Evolutionary conservation across 164 flowering plant species (phyloP).

Genomic region (Vitis cinerea): DNA sequence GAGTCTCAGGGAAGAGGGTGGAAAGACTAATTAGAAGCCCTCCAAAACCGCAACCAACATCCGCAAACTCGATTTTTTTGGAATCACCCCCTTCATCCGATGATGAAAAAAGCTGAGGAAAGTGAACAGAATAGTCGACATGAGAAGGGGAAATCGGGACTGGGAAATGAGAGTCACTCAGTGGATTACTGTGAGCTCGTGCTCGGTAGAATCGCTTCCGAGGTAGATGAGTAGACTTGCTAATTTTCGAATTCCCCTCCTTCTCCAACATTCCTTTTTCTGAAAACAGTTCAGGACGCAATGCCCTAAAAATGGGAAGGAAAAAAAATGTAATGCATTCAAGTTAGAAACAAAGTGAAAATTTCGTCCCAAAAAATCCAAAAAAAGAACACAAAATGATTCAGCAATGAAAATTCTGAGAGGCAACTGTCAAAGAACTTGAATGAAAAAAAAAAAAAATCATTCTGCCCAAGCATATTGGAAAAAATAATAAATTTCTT

Average conservation of each 20-base stretch:
- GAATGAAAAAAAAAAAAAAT: too few species aligned
- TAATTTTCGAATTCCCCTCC: slow-evolving; percentile 32
- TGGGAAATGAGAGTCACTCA: slow-evolving; percentile 94
- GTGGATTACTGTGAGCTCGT: slow-evolving; percentile 92
- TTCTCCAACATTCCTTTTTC: slow-evolving; percentile 33
- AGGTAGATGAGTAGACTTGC: slow-evolving; percentile 67
- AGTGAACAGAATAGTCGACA: slow-evolving; percentile 66
- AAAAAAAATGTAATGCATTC: too few species aligned
- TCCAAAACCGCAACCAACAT: slow-evolving; percentile 95
- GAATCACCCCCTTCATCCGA: slow-evolving; percentile 20
- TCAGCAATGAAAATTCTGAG: too few species aligned
- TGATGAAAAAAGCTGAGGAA: slow-evolving; percentile 51
- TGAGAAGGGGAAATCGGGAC: slow-evolving; percentile 70
- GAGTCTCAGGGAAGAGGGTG: slow-evolving; percentile 70
- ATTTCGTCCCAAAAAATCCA: too few species aligned
- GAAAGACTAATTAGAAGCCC: slow-evolving; percentile 80
- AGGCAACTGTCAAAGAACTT: too few species aligned
- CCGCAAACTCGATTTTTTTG: slow-evolving; percentile 71
- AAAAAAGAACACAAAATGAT: too few species aligned
- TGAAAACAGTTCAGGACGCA: too few species aligned
- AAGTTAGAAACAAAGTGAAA: too few species aligned
- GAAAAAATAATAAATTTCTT: too few species aligned
- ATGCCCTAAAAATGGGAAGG: too few species aligned
- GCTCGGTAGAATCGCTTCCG: slow-evolving; percentile 94
- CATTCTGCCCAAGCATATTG: too few species aligned